Evolutionary conservation across 1,284 basidiomycete species (phyloP), one percentile per base, ranked within the genome.

Genomic region (Malassezia arunalokei): DNA sequence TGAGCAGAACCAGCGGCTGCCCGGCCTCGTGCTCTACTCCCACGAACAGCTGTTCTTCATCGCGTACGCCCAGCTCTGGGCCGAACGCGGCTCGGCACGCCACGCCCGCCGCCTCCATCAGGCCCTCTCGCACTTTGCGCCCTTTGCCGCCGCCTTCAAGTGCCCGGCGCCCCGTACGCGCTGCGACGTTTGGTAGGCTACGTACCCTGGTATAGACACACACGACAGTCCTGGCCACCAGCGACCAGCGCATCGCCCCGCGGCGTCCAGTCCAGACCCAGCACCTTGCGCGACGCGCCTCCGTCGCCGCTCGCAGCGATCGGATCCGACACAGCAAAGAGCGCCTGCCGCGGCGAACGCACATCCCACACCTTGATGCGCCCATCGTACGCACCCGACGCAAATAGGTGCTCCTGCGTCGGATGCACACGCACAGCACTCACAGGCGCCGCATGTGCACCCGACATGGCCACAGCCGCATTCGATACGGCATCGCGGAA

Each of bases 1-100:
- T 44, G 62, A 52, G 43, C 58, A 54, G 24, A 74, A 75, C 45
- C 54, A 57, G 39, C 46, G 65, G 24, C 52, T 75, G 20, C 74
- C 74, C 1, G 74, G 74, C 8, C 48, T 75, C 8, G 42, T 50
- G 35, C 49, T 56, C 30, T 73, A 64, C 52, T 59, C 71, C 33
- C 53, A 62, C 11, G 72, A 74, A 52, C 74, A 75, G 58, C 59
- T 75, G 30, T 75, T 75, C 65, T 75, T 73, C 48, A 60, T 75
- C 37, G 59, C 68, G 15, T 68, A 63, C 42, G 65, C 56, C 29
- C 45, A 65, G 14, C 59, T 59, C 41, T 71, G 65, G 63, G 58
- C 68, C 1, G 53, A 64, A 30, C 68, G 65, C 46, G 58, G 69
- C 4, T 29, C 56, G 17, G 58, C 56, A 31, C 68, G 70, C 51